These are phyloP conservation scores for Phytopythium cucurbitacearum DNA, from an alignment of 352 stramenopile genomes.

Conservation along the genomic window DNA sequence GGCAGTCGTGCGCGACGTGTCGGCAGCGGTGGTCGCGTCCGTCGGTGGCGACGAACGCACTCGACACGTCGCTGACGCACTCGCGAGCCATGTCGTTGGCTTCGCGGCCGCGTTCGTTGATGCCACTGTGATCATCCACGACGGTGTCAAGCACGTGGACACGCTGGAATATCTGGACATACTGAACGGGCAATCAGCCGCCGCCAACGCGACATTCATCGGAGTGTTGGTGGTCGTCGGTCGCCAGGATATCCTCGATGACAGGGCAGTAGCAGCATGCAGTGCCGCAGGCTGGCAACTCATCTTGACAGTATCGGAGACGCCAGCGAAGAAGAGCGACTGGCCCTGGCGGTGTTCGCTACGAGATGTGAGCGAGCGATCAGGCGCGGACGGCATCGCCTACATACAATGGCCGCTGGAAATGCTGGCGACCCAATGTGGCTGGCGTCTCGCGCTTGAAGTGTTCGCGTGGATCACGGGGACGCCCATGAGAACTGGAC, in stretches of 20 bases:
- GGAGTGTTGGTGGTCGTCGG: constrained; percentile 18
- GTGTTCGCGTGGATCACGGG: constrained; percentile 22
- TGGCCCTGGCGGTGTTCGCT: constrained; percentile 2
- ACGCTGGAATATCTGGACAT: constrained; percentile 5
- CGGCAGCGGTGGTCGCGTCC: constrained; percentile 14
- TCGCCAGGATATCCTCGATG: constrained; percentile 7
- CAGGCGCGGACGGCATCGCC: constrained; percentile 2
- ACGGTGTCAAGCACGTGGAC: constrained; percentile 7
- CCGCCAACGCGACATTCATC: not conserved
- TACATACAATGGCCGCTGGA: constrained; percentile 28
- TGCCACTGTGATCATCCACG: constrained; percentile 4
- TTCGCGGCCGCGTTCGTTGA: not conserved
- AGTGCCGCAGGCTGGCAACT: not conserved
- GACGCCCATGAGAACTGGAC: not conserved
- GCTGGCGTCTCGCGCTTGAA: constrained; percentile 55
- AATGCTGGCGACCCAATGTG: constrained; percentile 36
- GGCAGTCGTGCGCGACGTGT: not conserved
- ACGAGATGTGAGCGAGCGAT: not conserved
- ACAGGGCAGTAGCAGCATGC: not conserved
- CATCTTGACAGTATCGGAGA: constrained; percentile 17
- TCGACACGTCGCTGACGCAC: constrained; percentile 14
- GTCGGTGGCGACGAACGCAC: constrained; percentile 16
- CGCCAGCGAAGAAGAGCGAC: not conserved
- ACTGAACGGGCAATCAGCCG: not conserved
- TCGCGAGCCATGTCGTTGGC: not conserved